Evolutionary conservation across 306 rosid genomes (phyloP), one percentile per base, ranked within the genome.

Genomic region (Prunus armeniaca): DNA sequence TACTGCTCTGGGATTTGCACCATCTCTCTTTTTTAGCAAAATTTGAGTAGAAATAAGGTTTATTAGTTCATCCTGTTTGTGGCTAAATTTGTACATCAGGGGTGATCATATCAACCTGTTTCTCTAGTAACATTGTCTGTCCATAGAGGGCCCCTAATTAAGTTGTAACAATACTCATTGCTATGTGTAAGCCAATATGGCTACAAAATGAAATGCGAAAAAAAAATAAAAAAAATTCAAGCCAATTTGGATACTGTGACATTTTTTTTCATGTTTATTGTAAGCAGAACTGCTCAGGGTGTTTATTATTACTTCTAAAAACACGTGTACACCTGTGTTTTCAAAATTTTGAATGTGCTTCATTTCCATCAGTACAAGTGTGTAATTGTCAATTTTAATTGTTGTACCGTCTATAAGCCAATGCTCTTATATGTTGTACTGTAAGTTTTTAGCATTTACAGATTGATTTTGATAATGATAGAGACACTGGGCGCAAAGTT

Each of bases 401-500:
- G 19, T 24, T 20, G 19, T 19, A 71, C 47, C 24, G 32, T 64
- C 75, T 32, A 30, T 20, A 71, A 10, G 8, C 9, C 64, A n/a
- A 34, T 52, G 20, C 41, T 38, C 43, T 6, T 34, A 70, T 41
- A 57, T 65, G 69, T 80, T 78, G 38, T 69, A 57, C 43, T 66
- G 38, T 68, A 65, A 34, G 57, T 34, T 75, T 57, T 57, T 47
- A 69, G 79, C 81, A 60, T 80, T 82, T 63, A 80, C 71, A 51
- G 27, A 65, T 65, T 79, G 67, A 63, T 82, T 83, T 82, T 73
- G 73, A 69, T 71, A 64, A 75, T 74, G 65, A 57, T 85, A 95
- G 98, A 80, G 93, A 84, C 76, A 88, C 90, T 7, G 98, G 98
- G 43, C 95, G 98, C 73, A 95, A 95, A 90, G 98, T 95, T 79